Percentiles rank a stretch among this genome's conserved stretches.
Evolutionary conservation across 345 rosid genomes (phyloP).

Genomic region (Gossypium ekmanianum): DNA sequence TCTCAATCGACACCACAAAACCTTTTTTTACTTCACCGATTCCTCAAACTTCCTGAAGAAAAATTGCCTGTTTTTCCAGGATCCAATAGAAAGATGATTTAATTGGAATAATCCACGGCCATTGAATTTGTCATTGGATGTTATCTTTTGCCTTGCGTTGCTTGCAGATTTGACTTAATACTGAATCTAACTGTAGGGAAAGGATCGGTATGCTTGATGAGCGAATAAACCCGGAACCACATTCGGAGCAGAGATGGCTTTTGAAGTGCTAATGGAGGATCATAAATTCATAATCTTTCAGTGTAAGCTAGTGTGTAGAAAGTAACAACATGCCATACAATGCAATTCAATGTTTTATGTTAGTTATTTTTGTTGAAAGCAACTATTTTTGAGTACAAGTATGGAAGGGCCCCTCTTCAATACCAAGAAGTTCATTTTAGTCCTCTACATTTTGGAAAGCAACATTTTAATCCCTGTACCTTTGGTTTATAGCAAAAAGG

Average conservation of each 20-base stretch:
- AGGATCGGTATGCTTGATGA: background rate
- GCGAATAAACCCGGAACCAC: background rate
- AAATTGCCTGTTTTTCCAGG: background rate
- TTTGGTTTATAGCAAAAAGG: background rate
- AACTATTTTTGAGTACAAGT: background rate
- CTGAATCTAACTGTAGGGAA: background rate
- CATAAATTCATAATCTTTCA: background rate
- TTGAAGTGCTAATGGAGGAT: constrained; percentile 1
- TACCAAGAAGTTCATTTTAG: background rate
- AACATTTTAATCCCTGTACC: background rate
- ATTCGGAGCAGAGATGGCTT: background rate
- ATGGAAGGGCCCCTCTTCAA: background rate
- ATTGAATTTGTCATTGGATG: background rate
- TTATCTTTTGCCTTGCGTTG: background rate
- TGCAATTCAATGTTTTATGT: background rate
- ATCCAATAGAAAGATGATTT: background rate
- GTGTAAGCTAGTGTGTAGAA: background rate
- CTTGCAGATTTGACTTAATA: background rate
- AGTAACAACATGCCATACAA: background rate
- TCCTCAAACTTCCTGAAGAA: background rate
- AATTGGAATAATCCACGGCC: no score
- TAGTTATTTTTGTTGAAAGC: background rate
- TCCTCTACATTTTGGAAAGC: background rate
- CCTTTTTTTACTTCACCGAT: background rate
- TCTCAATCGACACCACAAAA: background rate